phyloP scores from a whole-genome alignment of 345 rosid genomes.

The Salix koriyanagi region DNA sequence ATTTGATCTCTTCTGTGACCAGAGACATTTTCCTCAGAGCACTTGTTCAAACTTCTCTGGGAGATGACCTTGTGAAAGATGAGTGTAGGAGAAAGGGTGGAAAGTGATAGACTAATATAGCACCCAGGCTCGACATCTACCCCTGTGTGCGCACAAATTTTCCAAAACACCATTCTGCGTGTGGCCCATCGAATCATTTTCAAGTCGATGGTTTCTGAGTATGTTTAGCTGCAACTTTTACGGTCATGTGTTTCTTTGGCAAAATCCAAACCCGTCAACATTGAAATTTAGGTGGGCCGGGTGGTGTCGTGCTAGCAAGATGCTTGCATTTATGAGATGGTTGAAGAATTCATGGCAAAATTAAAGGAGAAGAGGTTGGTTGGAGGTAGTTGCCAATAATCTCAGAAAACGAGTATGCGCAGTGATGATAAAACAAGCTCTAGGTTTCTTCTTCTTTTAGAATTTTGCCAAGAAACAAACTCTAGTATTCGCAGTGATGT shows the following conservation, averaged over 20 bases:
- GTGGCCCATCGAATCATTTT: neutral
- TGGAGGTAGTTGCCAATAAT: constrained; percentile 8
- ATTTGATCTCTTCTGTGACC: constrained; percentile 65
- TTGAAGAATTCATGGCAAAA: constrained; percentile 26
- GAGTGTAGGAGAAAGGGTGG: neutral
- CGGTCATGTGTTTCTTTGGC: neutral
- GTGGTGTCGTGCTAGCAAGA: neutral
- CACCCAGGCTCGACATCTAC: neutral
- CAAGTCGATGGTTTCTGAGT: neutral
- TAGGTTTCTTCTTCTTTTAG: too few species aligned
- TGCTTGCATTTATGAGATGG: constrained; percentile 11
- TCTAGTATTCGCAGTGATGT: too few species aligned
- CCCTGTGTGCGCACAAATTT: neutral
- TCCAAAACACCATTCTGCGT: neutral
- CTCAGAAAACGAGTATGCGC: neutral
- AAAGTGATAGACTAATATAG: neutral
- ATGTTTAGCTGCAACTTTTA: neutral
- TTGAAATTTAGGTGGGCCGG: constrained; percentile 10
- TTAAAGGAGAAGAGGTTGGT: constrained; percentile 8
- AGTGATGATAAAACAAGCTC: too few species aligned
- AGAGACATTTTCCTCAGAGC: constrained; percentile 37
- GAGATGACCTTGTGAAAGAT: neutral
- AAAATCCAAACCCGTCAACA: neutral
- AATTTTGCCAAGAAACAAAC: too few species aligned
- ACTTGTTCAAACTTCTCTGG: neutral